Percentiles rank a stretch among this genome's conserved stretches.
These are phyloP conservation scores for Diutina catenulata DNA, from an alignment of 1,139 yeast genomes.

Conservation along the genomic window DNA sequence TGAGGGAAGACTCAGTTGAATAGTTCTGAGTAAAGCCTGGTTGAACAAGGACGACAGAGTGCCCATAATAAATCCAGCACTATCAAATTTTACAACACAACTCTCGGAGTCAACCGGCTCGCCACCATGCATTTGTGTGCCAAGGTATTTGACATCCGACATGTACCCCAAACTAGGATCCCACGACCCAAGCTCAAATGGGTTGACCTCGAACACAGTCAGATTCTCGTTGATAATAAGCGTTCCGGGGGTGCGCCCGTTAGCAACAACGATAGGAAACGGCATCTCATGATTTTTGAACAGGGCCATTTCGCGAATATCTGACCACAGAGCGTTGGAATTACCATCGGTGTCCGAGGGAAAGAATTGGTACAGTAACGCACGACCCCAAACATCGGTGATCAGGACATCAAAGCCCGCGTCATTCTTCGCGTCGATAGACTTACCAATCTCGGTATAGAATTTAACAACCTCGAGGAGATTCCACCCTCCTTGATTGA, in stretches of 20 bases:
- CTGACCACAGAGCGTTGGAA: conserved; percentile 25
- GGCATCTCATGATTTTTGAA: conserved; percentile 57
- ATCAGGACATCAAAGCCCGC: conserved; percentile 27
- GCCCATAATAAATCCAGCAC: conserved; percentile 62
- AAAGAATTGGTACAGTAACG: conserved; percentile 27
- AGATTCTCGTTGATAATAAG: conserved; percentile 42
- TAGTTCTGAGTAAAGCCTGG: conserved; percentile 25
- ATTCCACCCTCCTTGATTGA: conserved; percentile 63
- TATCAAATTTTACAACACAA: conserved; percentile 54
- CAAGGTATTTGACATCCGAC: conserved; percentile 40
- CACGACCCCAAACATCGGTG: conserved; percentile 37
- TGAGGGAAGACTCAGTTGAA: conserved; percentile 8
- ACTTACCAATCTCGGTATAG: neutral
- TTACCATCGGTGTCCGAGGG: conserved; percentile 14
- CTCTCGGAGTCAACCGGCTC: conserved; percentile 12
- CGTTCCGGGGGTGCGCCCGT: conserved; percentile 65
- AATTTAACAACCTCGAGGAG: conserved; percentile 43
- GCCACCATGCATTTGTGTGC: conserved; percentile 22
- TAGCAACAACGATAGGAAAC: conserved; percentile 69
- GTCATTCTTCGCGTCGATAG: conserved; percentile 19
- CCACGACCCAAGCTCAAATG: conserved; percentile 66
- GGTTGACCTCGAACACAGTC: conserved; percentile 45
- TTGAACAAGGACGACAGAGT: conserved; percentile 66
- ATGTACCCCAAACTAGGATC: conserved; percentile 40
- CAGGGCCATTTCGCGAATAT: conserved; percentile 16